Evolutionary conservation across 78 protist genomes (phyloP).

Genomic region (Dictyostelium capitatum): DNA sequence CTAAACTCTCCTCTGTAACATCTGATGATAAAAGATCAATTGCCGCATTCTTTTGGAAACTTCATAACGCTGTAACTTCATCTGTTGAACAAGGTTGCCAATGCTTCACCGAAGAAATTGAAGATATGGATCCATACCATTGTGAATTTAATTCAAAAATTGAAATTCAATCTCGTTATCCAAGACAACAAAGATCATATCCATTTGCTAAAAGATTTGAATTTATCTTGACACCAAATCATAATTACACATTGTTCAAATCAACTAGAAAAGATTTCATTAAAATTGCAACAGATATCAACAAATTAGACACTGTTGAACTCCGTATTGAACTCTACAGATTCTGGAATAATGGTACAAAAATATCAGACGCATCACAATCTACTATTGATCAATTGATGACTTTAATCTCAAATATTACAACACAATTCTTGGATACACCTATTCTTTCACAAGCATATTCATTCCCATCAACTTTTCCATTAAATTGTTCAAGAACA

Average conservation of each 20-base stretch:
- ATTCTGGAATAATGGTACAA: constrained; percentile 13
- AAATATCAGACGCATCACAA: not conserved
- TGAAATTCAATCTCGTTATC: not conserved
- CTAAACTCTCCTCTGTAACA: not conserved
- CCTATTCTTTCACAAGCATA: not conserved
- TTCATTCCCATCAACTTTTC: not conserved
- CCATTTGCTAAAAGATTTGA: constrained; percentile 17
- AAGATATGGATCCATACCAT: constrained; percentile 14
- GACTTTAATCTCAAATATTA: not conserved
- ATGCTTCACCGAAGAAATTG: not conserved
- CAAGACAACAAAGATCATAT: constrained; percentile 13
- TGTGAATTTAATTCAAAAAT: not conserved
- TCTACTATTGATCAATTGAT: not conserved
- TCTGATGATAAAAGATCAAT: constrained; percentile 15
- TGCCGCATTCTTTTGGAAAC: constrained; percentile 15
- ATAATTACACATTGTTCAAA: not conserved
- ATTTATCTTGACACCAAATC: constrained; percentile 3
- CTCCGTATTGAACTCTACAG: not conserved
- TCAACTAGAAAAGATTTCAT: not conserved
- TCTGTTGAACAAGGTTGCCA: not conserved
- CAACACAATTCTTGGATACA: not conserved
- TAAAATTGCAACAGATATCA: not conserved
- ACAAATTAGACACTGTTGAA: not conserved
- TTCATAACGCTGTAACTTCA: constrained; percentile 11
- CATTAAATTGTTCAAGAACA: not conserved